Evolutionary conservation across 441 rosid species (phyloP).

Genomic region (Hypseocharis bilobata): DNA sequence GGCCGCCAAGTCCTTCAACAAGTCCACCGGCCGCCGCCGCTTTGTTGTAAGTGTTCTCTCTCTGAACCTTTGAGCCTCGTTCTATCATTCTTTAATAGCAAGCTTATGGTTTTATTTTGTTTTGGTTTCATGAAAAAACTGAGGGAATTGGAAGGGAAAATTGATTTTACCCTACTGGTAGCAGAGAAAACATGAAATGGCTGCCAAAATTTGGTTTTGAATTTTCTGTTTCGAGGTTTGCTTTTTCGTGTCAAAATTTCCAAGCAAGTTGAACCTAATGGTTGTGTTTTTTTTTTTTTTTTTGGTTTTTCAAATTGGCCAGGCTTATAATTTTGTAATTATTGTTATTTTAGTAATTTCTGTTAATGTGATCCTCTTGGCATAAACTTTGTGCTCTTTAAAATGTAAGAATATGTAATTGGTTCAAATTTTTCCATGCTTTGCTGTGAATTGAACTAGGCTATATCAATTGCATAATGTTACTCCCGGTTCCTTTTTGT

Average conservation of each 20-base stretch:
- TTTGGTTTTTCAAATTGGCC: too few species aligned
- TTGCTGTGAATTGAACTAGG: background rate
- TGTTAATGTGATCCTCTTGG: background rate
- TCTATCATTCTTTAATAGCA: background rate
- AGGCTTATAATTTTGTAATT: background rate
- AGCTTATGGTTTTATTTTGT: background rate
- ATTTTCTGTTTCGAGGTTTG: background rate
- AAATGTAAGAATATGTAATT: background rate
- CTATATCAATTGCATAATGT: background rate
- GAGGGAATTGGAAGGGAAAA: background rate
- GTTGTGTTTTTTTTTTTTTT: too few species aligned
- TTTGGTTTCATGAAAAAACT: background rate
- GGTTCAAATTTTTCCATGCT: background rate
- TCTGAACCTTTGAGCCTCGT: background rate
- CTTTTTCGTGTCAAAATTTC: background rate
- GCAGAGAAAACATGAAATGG: background rate
- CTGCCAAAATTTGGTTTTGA: background rate
- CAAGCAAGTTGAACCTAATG: too few species aligned
- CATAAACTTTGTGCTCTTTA: background rate
- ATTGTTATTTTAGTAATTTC: background rate
- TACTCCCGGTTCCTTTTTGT: background rate
- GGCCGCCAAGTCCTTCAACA: constrained; percentile 88
- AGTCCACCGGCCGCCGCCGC: constrained; percentile 57
- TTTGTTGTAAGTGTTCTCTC: constrained; percentile 47
- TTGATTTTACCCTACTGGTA: background rate